Evolutionary conservation across 2,329 filamentous ascomycete genomes (phyloP).

Genomic region (Teratosphaeria epicoccoides): DNA sequence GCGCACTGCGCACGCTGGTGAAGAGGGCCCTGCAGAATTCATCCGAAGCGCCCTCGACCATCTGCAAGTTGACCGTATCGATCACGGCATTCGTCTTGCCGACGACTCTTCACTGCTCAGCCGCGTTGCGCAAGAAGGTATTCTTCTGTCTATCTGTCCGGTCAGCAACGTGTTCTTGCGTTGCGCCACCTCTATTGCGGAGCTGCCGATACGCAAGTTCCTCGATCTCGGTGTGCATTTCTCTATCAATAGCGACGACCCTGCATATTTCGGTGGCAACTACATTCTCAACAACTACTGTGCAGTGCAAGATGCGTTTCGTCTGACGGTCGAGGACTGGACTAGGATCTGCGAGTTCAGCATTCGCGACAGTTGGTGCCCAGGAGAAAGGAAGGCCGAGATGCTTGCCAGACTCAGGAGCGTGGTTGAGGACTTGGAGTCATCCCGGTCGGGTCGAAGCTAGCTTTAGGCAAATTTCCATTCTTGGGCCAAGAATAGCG

Average conservation of each 20-base stretch:
- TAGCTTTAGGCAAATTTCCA: neutral
- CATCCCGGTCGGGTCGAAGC: neutral
- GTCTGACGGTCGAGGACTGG: conserved; percentile 56
- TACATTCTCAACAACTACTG: conserved; percentile 68
- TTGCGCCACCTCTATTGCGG: conserved; percentile 42
- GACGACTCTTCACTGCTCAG: conserved; percentile 50
- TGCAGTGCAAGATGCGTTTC: conserved; percentile 62
- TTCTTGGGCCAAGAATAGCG: too few species aligned
- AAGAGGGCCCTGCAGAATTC: conserved; percentile 60
- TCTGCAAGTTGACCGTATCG: conserved; percentile 56
- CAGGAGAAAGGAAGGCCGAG: conserved; percentile 49
- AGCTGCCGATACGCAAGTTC: conserved; percentile 53
- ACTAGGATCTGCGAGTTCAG: conserved; percentile 49
- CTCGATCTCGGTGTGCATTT: conserved; percentile 55
- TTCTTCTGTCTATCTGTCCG: conserved; percentile 61
- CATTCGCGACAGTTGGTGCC: conserved; percentile 61
- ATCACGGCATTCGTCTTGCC: conserved; percentile 60
- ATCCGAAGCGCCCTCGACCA: conserved; percentile 53
- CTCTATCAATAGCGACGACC: conserved; percentile 65
- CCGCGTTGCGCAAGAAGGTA: conserved; percentile 46
- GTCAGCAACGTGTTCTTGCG: conserved; percentile 58
- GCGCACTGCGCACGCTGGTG: conserved; percentile 65
- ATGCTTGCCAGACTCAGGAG: conserved; percentile 31
- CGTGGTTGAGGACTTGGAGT: neutral
- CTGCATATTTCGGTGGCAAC: conserved; percentile 59